These are phyloP conservation scores for Penicillium pulvis DNA, from an alignment of 495 filamentous ascomycete genomes.

Conservation along the genomic window DNA sequence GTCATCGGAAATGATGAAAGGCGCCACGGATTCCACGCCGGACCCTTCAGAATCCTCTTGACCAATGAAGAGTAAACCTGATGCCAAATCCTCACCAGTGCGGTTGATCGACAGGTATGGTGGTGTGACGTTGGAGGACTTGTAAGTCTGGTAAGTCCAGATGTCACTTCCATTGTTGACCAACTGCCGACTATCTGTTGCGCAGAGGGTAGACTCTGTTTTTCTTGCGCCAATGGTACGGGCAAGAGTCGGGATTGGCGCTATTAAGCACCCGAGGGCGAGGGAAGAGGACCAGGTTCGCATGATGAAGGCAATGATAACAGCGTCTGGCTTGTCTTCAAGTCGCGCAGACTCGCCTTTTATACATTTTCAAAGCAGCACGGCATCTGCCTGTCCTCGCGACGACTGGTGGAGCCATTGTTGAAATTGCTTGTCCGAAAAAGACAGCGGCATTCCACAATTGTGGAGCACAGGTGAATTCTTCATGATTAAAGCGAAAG, in stretches of 20 bases:
- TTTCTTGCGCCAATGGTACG: not conserved
- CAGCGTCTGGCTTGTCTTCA: not conserved
- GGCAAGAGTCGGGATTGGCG: not conserved
- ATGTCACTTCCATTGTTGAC: constrained; percentile 7
- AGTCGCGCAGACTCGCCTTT: not conserved
- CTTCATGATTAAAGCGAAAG: not conserved
- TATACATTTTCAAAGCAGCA: constrained; percentile 2
- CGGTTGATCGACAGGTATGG: constrained; percentile 21
- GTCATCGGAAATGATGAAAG: constrained; percentile 19
- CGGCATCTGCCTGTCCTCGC: not conserved
- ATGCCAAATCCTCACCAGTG: constrained; percentile 19
- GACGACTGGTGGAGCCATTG: not conserved
- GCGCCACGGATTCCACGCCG: constrained; percentile 14
- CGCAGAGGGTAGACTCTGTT: constrained; percentile 7
- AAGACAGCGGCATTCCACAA: not conserved
- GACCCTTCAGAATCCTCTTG: constrained; percentile 5
- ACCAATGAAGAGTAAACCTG: constrained; percentile 24
- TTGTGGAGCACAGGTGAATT: not conserved
- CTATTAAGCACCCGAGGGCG: constrained; percentile 4
- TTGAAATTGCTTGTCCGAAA: not conserved
- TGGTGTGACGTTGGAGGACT: constrained; percentile 23
- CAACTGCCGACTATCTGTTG: constrained; percentile 12
- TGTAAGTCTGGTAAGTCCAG: constrained; percentile 28
- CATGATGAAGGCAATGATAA: constrained; percentile 1
- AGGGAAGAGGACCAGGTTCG: not conserved